Conservation (phyloP, 495 filamentous ascomycete species). For the Tuber borchii region DNA sequence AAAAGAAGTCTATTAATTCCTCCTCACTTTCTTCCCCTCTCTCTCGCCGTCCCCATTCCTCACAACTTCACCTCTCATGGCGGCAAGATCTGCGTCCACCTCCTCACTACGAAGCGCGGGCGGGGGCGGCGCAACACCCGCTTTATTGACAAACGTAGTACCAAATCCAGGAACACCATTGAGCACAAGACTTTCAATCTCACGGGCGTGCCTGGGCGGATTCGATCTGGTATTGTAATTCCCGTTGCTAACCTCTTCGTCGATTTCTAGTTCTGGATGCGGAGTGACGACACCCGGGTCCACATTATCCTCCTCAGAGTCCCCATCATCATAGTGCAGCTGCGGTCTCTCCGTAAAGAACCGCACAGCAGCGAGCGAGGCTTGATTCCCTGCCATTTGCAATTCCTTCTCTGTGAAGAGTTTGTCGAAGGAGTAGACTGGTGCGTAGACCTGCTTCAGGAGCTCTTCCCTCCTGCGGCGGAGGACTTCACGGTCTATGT, state of each 20-base stretch:
- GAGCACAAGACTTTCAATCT: slow-evolving; percentile 35
- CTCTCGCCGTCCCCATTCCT: slow-evolving; percentile 6
- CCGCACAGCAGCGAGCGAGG: slow-evolving; percentile 53
- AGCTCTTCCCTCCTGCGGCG: slow-evolving; percentile 48
- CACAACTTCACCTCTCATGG: slow-evolving; percentile 25
- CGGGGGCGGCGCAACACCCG: slow-evolving; percentile 32
- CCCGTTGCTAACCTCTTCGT: background rate
- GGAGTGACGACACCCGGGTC: slow-evolving; percentile 16
- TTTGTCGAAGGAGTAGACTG: slow-evolving; percentile 73
- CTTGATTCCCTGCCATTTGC: slow-evolving; percentile 62
- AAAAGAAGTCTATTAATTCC: background rate
- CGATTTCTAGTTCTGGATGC: background rate
- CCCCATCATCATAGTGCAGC: slow-evolving; percentile 32
- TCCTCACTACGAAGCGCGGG: slow-evolving; percentile 32
- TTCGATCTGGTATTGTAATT: slow-evolving; percentile 23
- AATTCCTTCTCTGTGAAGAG: slow-evolving; percentile 94
- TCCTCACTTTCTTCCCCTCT: background rate
- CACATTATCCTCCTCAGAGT: slow-evolving; percentile 27
- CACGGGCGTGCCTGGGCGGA: slow-evolving; percentile 26
- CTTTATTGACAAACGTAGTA: slow-evolving; percentile 40
- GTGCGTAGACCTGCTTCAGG: slow-evolving; percentile 53
- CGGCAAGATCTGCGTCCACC: slow-evolving; percentile 33
- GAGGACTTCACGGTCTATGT: slow-evolving; percentile 13
- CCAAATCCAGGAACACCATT: slow-evolving; percentile 33
- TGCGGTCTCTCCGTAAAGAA: slow-evolving; percentile 38